Base-by-base conservation (phyloP, 495 filamentous ascomycete genomes). In the Aspergillus indologenus region DNA sequence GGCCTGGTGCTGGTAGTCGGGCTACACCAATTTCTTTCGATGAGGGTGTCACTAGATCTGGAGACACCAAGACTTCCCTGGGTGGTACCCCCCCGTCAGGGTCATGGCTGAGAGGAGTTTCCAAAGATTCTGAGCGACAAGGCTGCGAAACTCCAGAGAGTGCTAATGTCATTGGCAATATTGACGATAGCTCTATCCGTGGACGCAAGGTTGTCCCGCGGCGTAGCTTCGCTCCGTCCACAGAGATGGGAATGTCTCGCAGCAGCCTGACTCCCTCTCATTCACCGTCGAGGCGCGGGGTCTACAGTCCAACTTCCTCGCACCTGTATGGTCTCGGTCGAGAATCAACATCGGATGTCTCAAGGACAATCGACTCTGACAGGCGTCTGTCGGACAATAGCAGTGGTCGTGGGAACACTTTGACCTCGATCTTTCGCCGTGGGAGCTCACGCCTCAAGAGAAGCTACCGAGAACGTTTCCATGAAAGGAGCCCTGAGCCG, bases 381-480 rank as follows among this genome's bases (percentile, higher is more conserved):
- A 73, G 75, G 54, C 80, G 78, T 44, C 68, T 72, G 20, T 83
- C 82, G 9, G 81, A 81, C 40, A 64, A 75, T 21, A 80, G 80
- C 54, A 68, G 63, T 54, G 73, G 71, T 3, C 75, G 73, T 44
- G 65, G 70, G 2, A 74, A 74, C 46, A 71, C 74, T 5, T 77
- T 90, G 83, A 81, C 85, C 6, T 87, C 88, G 0, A 83, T 95
- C 19, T 94, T 96, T 75, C 83, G 81, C 57, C 87, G 90, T 55
- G 81, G 81, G 51, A 82, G 76, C 29, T 79, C 78, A 12, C 77
- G 81, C 46, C 63, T 83, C 57, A 88, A 85, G 68, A 81, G 79
- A 53, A 79, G 73, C 8, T 84, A 81, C 49, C 83, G 79, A 4
- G 83, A 83, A 46, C 81, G 76, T 20, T 88, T 78, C 62, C 74